Evolutionary conservation across 768 basidiomycete genomes (phyloP), one percentile per base, ranked within the genome.

Genomic region (Podaxis sp.): DNA sequence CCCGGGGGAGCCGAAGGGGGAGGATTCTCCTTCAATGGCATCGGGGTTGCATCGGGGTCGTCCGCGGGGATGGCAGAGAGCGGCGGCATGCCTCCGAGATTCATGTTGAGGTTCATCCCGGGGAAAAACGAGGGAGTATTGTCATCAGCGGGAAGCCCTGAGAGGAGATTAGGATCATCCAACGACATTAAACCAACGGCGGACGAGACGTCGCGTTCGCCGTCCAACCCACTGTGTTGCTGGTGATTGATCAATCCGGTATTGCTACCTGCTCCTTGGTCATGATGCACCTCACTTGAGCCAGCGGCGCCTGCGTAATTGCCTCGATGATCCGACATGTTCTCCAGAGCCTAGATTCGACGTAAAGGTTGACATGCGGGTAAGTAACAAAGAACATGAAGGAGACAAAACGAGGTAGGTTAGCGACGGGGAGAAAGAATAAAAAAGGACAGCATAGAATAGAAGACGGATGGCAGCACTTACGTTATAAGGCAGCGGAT

Each of bases 141-240:
- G 3, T 71, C 72, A 1, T 25, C 62, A 27, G 22, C 41, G n/a
- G 85, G 72, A 53, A 90, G 76, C 2, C 87, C 83, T 0, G 88
- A 85, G 40, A 91, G 77, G 7, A 87, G 85, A 58, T 82, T 82
- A 1, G 86, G 84, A 68, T 93, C 91, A 61, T 91, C 90, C 55
- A 93, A 79, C 19, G 85, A 85, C 86, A 93, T 83, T 56, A 88
- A 79, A 7, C 89, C 91, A 69, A 93, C 92, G 1, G 86, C 87
- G 24, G 80, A 82, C 3, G 82, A 83, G 68, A 89, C 82, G 0
- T 75, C 79, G 27, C 75, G 77, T 25, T 59, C 63, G 49, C 43
- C 63, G 51, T 33, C 29, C 17, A 57, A 63, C 57, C 55, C 50
- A 53, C 56, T 57, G 5, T 57, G 55, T 47, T 56, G 50, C 12